Percentiles rank a stretch among this genome's conserved stretches.
Conservation (phyloP, 805 yeast genomes). For the Cyberlindnera lachancei region DNA sequence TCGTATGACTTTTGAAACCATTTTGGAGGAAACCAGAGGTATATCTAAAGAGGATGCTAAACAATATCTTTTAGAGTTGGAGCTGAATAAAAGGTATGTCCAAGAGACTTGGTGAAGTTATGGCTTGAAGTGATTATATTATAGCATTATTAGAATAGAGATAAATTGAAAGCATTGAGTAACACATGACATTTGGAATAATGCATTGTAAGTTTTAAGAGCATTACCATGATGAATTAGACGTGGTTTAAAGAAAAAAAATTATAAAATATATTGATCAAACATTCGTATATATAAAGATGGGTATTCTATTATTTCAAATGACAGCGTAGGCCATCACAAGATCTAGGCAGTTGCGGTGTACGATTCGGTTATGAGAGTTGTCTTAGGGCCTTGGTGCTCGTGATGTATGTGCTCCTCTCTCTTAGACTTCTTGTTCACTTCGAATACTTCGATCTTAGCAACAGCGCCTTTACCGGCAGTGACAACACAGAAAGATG, state of each 20-base stretch:
- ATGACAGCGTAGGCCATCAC: too few species aligned
- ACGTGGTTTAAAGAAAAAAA: too few species aligned
- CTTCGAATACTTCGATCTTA: constrained; percentile 60
- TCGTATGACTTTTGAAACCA: constrained; percentile 65
- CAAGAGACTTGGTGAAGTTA: constrained; percentile 94
- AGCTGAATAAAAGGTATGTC: constrained; percentile 55
- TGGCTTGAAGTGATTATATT: too few species aligned
- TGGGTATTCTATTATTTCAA: too few species aligned
- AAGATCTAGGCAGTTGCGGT: not conserved
- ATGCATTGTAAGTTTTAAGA: too few species aligned
- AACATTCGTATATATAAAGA: too few species aligned
- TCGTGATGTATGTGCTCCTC: constrained; percentile 6
- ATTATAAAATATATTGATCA: too few species aligned
- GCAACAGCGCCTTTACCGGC: constrained; percentile 59
- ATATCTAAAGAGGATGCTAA: constrained; percentile 40
- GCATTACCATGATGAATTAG: too few species aligned
- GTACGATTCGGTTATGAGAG: constrained; percentile 3
- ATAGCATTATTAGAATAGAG: too few species aligned
- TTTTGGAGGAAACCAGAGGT: constrained; percentile 40
- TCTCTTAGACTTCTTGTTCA: constrained; percentile 7
- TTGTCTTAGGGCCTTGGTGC: constrained; percentile 1
- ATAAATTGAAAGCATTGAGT: too few species aligned
- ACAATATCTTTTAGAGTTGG: constrained; percentile 48
- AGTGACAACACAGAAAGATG: constrained; percentile 78
- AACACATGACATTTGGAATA: too few species aligned